These are phyloP conservation scores for Ampelomyces quisqualis DNA, from an alignment of 2,329 filamentous ascomycete genomes.

Conservation along the genomic window DNA sequence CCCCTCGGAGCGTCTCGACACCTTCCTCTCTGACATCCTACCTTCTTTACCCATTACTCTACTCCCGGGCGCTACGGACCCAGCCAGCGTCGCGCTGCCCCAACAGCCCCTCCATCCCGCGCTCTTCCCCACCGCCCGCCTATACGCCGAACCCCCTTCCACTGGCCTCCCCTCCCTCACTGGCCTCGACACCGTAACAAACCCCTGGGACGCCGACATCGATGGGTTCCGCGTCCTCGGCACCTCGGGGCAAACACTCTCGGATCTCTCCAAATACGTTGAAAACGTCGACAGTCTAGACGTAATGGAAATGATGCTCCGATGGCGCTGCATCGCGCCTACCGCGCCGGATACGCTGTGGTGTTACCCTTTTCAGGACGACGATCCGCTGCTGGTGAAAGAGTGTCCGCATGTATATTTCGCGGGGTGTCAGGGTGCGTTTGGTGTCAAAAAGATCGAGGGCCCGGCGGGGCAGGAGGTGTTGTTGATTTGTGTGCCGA, in stretches of 20 bases:
- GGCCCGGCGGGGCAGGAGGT: slow-evolving; percentile 68
- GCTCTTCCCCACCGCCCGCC: slow-evolving; percentile 77
- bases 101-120: slow-evolving; percentile 92
- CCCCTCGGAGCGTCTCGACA: slow-evolving; percentile 80
- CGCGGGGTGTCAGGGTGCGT: slow-evolving; percentile 78
- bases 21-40: slow-evolving; percentile 76
- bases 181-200: slow-evolving; percentile 91
- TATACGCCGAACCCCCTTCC: slow-evolving; percentile 60
- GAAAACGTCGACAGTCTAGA: slow-evolving; percentile 73
- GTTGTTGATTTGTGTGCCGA: slow-evolving; percentile 78
- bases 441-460: slow-evolving; percentile 69
- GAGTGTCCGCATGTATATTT: slow-evolving; percentile 89
- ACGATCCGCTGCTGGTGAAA: slow-evolving; percentile 86
- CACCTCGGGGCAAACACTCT: slow-evolving; percentile 87
- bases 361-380: slow-evolving; percentile 94
- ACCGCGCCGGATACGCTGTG: slow-evolving; percentile 95
- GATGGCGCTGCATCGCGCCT: slow-evolving; percentile 88
- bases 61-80: slow-evolving; percentile 79
- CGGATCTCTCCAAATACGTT: slow-evolving; percentile 92
- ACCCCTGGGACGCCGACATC: slow-evolving; percentile 87
- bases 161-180: slow-evolving; percentile 50
- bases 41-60: slow-evolving; percentile 86
- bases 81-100: slow-evolving; percentile 84
- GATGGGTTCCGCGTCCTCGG: slow-evolving; percentile 87
- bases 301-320: slow-evolving; percentile 92